Base-by-base conservation (phyloP, 352 stramenopile species). In the Phytophthora sojae region DNA sequence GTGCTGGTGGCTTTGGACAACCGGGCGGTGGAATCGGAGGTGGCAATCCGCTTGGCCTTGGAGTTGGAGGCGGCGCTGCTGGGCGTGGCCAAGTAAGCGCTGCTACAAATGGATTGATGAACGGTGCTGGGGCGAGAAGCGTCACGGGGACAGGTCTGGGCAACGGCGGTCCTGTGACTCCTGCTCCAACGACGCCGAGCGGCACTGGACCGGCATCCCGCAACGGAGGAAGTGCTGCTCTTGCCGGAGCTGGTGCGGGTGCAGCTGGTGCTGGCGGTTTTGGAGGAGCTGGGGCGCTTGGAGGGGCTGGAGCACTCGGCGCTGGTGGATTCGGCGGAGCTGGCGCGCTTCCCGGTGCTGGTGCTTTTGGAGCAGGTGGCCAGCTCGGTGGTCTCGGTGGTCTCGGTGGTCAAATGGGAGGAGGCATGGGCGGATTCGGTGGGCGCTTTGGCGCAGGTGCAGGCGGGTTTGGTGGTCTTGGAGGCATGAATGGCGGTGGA, bases 1-100 rank as follows among this genome's bases (percentile, higher is more conserved):
- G 42, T 9, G 42, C 17, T 21, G 42, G 42, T 0, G 6, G n/a
- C 14, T 25, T 50, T 25, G 42, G 42, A 7, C 15, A n/a, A 23
- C 15, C 17, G 4, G 42, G 15, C 23, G 62, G 61, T 11, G 57
- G 37, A 21, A 55, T 21, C 25, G 57, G 23, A 19, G 59, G 59
- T 12, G 37, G 37, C 19, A 66, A 39, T 23, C 61, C 59, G 19
- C 11, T 67, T 7, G 57, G 57, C 19, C 37, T 71, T 17, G 50
- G 61, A 37, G 39, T 42, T 25, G 57, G 50, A n/a, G 57, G 57
- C 49, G 42, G 42, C 14, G 11, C 6, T 19, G 42, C 17, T 50
- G 21, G 21, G 21, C 21, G 21, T 21, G 21, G 21, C 21, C 21
- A 21, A 21, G 21, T 21, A 21, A 17, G 42, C 42, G 1, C 15